Percentiles rank a stretch among this genome's conserved stretches.
These are phyloP conservation scores for Eimeria acervulina DNA, from an alignment of 169 alveolate species.

Conservation along the genomic window DNA sequence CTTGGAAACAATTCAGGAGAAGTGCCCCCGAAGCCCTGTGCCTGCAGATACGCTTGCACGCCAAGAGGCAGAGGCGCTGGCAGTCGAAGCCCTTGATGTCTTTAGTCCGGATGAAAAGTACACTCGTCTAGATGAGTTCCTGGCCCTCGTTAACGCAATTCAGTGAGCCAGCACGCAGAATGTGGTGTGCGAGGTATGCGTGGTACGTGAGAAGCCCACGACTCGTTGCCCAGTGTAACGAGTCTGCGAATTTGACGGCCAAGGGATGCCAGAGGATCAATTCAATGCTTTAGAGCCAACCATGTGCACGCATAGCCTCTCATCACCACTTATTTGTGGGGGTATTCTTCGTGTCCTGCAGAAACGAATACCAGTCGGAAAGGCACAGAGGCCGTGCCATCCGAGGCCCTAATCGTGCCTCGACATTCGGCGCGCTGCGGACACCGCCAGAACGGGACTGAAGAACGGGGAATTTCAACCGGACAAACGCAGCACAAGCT, in stretches of 20 bases:
- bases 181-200: not conserved
- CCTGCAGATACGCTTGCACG: not conserved
- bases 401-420: slow-evolving; percentile 69
- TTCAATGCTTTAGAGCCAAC: not conserved
- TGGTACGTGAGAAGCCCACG: not conserved
- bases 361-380: slow-evolving; percentile 30
- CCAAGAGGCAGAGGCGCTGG: slow-evolving; percentile 48
- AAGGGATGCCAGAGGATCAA: not conserved
- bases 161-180: slow-evolving; percentile 41
- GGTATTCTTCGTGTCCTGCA: not conserved
- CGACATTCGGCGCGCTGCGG: slow-evolving; percentile 11
- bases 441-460: not conserved
- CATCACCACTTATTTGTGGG: not conserved
- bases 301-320: not conserved
- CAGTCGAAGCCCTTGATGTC: slow-evolving; percentile 52
- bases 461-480: not conserved
- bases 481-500: not conserved
- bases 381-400: slow-evolving; percentile 24
- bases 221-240: not conserved
- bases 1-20: not conserved
- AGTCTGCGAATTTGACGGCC: not conserved
- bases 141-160: slow-evolving; percentile 34
- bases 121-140: slow-evolving; percentile 66
- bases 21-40: not conserved
- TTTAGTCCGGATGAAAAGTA: slow-evolving; percentile 60